Evolutionary conservation across 2,329 filamentous ascomycete species (phyloP).

Genomic region (Talaromyces sp.): DNA sequence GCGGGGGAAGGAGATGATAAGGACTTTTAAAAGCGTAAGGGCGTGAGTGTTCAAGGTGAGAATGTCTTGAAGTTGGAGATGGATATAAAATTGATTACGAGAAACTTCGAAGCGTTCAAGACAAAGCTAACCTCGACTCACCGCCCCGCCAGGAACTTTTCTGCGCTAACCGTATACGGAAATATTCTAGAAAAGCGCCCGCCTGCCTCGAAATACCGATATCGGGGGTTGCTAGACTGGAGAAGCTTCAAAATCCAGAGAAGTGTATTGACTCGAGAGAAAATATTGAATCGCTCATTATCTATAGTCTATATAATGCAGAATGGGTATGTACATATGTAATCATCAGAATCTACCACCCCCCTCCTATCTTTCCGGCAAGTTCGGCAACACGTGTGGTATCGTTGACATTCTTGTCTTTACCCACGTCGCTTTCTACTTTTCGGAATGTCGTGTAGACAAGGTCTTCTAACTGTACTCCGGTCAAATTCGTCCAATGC

Average conservation of each 20-base stretch:
- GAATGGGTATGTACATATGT: constrained; percentile 20
- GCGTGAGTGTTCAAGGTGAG: not conserved
- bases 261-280: not conserved
- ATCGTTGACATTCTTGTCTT: constrained; percentile 61
- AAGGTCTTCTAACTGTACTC: constrained; percentile 68
- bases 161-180: constrained; percentile 9
- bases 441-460: constrained; percentile 84
- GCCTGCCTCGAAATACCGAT: not conserved
- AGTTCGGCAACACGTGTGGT: constrained; percentile 83
- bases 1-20: not conserved
- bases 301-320: constrained; percentile 13
- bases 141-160: constrained; percentile 6
- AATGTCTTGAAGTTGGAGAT: not conserved
- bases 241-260: not conserved
- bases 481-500: constrained; percentile 74
- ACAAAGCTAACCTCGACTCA: constrained; percentile 1
- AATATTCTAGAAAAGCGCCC: not conserved
- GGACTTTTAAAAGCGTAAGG: not conserved
- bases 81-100: not conserved
- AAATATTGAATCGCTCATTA: not conserved
- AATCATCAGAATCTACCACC: constrained; percentile 64
- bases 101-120: not conserved
- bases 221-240: not conserved
- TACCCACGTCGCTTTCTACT: constrained; percentile 93
- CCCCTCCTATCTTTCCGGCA: constrained; percentile 86